phyloP scores from a whole-genome alignment of 441 rosid species.

The Adansonia madagascariensis region DNA sequence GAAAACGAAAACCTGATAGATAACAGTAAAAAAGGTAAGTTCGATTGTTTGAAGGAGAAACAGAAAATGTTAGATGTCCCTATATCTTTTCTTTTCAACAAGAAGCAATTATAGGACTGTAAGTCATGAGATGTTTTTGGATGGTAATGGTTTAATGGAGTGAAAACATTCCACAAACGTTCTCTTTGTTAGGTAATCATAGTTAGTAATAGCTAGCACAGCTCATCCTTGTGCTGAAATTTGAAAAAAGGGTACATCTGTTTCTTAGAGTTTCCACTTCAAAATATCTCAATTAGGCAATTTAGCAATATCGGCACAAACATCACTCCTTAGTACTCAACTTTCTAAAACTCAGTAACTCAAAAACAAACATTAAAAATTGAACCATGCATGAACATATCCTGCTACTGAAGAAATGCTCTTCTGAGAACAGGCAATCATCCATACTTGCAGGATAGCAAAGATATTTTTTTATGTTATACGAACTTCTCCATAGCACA shows the following conservation, averaged over 20 bases:
- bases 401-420: conserved; percentile 10
- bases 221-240: background rate
- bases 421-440: background rate
- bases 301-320: background rate
- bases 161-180: background rate
- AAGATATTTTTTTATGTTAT: background rate
- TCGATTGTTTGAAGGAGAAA: background rate
- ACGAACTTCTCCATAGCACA: conserved; percentile 5
- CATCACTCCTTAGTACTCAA: background rate
- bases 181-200: background rate
- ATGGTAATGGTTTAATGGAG: background rate
- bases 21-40: background rate
- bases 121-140: background rate
- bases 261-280: conserved; percentile 12
- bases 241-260: background rate
- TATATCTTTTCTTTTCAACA: background rate
- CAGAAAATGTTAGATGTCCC: background rate
- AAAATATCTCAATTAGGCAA: background rate
- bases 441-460: background rate
- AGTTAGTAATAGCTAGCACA: background rate
- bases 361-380: background rate
- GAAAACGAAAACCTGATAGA: background rate
- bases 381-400: conserved; percentile 5
- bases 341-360: background rate
- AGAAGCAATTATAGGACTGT: background rate